Evolutionary conservation across 1,284 basidiomycete genomes (phyloP).

Genomic region (Puccinia novopanici): DNA sequence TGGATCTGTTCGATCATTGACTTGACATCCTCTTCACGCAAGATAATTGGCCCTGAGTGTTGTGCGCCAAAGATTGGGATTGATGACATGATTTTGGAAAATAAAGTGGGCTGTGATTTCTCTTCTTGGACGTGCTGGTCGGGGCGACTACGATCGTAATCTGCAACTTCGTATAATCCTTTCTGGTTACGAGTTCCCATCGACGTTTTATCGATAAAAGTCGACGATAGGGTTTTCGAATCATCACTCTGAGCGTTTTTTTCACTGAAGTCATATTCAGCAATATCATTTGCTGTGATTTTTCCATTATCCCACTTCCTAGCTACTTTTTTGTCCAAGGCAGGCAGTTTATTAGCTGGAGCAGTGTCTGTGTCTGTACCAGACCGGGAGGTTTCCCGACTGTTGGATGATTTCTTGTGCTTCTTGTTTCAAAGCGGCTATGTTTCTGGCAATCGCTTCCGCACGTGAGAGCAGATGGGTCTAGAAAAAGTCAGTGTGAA

Average conservation of each 20-base stretch:
- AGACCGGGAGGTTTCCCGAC: slow-evolving; percentile 36
- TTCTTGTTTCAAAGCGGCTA: slow-evolving; percentile 45
- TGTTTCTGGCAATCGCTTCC: slow-evolving; percentile 38
- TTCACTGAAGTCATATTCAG: slow-evolving; percentile 75
- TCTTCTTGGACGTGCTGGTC: slow-evolving; percentile 51
- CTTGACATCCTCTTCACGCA: slow-evolving; percentile 79
- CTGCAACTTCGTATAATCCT: slow-evolving; percentile 85
- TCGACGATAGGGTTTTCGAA: slow-evolving; percentile 65
- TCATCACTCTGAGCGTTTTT: slow-evolving; percentile 59
- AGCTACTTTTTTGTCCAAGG: slow-evolving; percentile 70
- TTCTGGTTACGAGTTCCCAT: slow-evolving; percentile 76
- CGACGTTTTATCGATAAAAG: slow-evolving; percentile 74
- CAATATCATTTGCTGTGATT: slow-evolving; percentile 79
- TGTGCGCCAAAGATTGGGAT: slow-evolving; percentile 62
- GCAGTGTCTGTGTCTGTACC: slow-evolving; percentile 40
- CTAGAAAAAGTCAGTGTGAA: slow-evolving; percentile 4
- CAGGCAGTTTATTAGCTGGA: slow-evolving; percentile 3
- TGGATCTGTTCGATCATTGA: slow-evolving; percentile 93
- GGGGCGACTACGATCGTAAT: slow-evolving; percentile 71
- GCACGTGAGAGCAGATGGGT: slow-evolving; percentile 35
- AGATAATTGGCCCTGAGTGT: slow-evolving; percentile 59
- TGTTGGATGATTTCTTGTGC: neutral
- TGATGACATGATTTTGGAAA: slow-evolving; percentile 55
- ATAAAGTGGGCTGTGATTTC: slow-evolving; percentile 30
- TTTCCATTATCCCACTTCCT: slow-evolving; percentile 85